These are phyloP conservation scores for Sorghum bicolor DNA, from an alignment of 176 grass and related monocot species.

Conservation along the genomic window DNA sequence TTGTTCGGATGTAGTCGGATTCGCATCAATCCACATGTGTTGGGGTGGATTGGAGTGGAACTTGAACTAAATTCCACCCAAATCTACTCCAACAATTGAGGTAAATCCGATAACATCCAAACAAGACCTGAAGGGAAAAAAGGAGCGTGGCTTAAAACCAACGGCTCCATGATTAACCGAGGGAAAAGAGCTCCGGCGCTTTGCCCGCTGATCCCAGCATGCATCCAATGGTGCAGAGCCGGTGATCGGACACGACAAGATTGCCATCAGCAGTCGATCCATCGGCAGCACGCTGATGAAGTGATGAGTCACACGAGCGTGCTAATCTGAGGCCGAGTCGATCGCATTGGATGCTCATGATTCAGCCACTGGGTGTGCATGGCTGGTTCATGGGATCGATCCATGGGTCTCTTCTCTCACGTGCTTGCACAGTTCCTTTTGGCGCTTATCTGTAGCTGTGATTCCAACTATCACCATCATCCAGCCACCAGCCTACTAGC, in stretches of 20 bases:
- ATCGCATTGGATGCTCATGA: slow-evolving; percentile 39
- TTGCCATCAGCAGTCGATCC: slow-evolving; percentile 11
- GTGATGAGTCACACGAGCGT: slow-evolving; percentile 16
- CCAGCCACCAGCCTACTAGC: neutral
- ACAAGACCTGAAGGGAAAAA: too few species aligned
- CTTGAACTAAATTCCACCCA: too few species aligned
- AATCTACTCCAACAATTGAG: too few species aligned
- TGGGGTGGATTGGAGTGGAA: too few species aligned
- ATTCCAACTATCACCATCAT: neutral
- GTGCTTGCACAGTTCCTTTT: neutral
- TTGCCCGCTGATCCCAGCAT: neutral
- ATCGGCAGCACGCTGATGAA: neutral
- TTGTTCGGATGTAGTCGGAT: too few species aligned
- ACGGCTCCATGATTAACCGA: neutral
- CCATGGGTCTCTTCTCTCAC: neutral
- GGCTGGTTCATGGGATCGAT: neutral
- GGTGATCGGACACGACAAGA: slow-evolving; percentile 18
- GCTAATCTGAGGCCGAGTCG: neutral
- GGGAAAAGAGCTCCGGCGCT: slow-evolving; percentile 28
- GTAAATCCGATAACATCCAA: too few species aligned
- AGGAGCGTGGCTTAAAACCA: too few species aligned
- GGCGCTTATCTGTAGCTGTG: neutral
- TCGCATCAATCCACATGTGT: too few species aligned
- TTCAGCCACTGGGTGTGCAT: neutral
- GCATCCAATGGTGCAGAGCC: neutral